phyloP scores from a whole-genome alignment of 202 grass and related monocot genomes.

The Brachypodium distachyon region DNA sequence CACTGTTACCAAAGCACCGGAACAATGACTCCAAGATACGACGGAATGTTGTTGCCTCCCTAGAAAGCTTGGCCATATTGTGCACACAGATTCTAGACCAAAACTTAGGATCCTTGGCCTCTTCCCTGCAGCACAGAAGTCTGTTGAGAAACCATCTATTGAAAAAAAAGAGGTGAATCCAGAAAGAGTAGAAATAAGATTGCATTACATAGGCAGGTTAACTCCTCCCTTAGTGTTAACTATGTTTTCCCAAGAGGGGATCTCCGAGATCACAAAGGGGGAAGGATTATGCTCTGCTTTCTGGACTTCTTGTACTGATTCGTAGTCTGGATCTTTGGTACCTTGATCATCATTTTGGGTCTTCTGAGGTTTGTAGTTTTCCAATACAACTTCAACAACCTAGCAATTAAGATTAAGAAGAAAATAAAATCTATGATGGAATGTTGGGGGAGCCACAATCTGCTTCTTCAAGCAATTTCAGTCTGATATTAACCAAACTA shows the following conservation, averaged over 20 bases:
- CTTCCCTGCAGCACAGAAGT: conserved; percentile 59
- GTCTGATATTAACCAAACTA: neutral
- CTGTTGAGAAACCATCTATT: conserved; percentile 17
- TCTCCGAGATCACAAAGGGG: conserved; percentile 40
- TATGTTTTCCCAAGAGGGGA: conserved; percentile 72
- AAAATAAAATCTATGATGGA: neutral
- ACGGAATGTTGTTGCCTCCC: conserved; percentile 85
- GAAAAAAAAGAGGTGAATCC: conserved; percentile 21
- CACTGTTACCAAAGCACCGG: conserved; percentile 73
- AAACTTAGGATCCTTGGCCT: conserved; percentile 66
- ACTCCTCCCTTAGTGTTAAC: conserved; percentile 60
- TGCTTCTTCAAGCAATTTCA: conserved; percentile 10
- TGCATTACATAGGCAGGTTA: conserved; percentile 61
- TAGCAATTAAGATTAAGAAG: conserved; percentile 18
- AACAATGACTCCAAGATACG: conserved; percentile 91
- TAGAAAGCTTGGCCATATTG: conserved; percentile 91
- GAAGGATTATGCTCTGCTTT: conserved; percentile 56
- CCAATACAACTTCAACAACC: conserved; percentile 86
- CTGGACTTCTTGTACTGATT: conserved; percentile 46
- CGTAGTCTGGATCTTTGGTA: conserved; percentile 21
- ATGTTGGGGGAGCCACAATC: neutral
- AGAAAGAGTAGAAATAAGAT: conserved; percentile 10
- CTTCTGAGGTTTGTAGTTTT: conserved; percentile 68
- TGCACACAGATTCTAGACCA: conserved; percentile 94
- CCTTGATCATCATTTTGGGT: conserved; percentile 36